Evolutionary conservation across 192 early-diverging fungal species (phyloP).

Genomic region (Gryganskiella cystojenkinii): DNA sequence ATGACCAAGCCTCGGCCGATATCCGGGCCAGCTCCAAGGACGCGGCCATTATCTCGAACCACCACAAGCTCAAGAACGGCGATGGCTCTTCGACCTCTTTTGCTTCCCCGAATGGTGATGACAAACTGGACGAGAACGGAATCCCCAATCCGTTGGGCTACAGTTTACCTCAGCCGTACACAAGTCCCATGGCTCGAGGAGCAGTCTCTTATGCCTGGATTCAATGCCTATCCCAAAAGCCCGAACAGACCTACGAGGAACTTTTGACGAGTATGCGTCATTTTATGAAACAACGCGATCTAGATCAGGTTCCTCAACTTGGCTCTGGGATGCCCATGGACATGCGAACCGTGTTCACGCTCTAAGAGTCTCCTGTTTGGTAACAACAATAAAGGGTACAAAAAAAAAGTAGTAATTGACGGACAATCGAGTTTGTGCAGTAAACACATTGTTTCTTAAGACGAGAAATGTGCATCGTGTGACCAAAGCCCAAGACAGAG

Average conservation of each 20-base stretch:
- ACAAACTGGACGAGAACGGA: neutral
- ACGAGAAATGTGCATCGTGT: no score
- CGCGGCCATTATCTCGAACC: slow-evolving; percentile 73
- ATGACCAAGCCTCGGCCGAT: slow-evolving; percentile 75
- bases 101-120: slow-evolving; percentile 1
- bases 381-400: neutral
- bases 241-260: slow-evolving; percentile 42
- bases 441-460: no score
- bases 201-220: slow-evolving; percentile 51
- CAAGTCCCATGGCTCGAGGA: slow-evolving; percentile 39
- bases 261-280: slow-evolving; percentile 45
- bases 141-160: slow-evolving; percentile 32
- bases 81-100: no score
- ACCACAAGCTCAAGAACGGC: slow-evolving; percentile 21
- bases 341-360: slow-evolving; percentile 34
- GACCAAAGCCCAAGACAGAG: no score
- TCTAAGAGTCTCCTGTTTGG: slow-evolving; percentile 10
- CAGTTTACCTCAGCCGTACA: slow-evolving; percentile 51
- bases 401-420: neutral
- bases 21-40: slow-evolving; percentile 72
- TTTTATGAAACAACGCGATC: slow-evolving; percentile 52
- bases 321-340: slow-evolving; percentile 49
- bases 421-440: neutral
- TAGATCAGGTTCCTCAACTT: slow-evolving; percentile 48
- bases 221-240: slow-evolving; percentile 39